Evolutionary conservation across 192 early-diverging fungal genomes (phyloP), one percentile per base, ranked within the genome.

Genomic region (Coemansia sp.): DNA sequence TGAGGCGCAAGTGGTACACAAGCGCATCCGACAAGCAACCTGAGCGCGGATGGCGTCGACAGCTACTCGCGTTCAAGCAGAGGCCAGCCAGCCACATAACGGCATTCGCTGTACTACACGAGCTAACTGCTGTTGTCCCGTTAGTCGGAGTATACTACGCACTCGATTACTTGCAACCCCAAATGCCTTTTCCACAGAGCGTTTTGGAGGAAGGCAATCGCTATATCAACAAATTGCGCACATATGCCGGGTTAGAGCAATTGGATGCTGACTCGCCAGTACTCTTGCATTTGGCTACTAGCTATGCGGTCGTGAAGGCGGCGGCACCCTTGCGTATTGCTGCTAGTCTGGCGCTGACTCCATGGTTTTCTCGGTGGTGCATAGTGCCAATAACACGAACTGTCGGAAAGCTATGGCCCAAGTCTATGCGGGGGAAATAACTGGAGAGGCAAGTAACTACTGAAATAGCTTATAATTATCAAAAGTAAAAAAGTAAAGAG

Each of bases 261-360:
- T 55, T 80, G 43, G 66, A 41, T 1, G 12, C 72, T 8, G 71
- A 87, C 15, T 87, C 86, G 31, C 78, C 86, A 2, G 77, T 86
- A 24, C 87, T 95, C 80, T 63, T 93, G 36, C 83, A 95, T 71
- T 74, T 94, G 87, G 92, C 91, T 0, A 89, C 90, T 3, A 85
- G 88, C 22, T 98, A 98, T 78, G 91, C 88, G 7, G 65, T 95
- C 16, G 92, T 96, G 20, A 98, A 98, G 87, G 87, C 89, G 3
- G 71, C 74, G 4, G 70, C 65, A 0, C 84, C 84, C 5, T 27
- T 74, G 43, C 72, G 84, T 8, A 60, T 85, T 38, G 71, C 73
- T 1, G 62, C 64, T 1, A 78, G 76, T 49, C 15, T 81, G 50
- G 76, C 73, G 0, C 11, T 81, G 62, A 85, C 84, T 3, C 84